phyloP scores from a whole-genome alignment of 164 flowering plant genomes.

The Vitis riparia region DNA sequence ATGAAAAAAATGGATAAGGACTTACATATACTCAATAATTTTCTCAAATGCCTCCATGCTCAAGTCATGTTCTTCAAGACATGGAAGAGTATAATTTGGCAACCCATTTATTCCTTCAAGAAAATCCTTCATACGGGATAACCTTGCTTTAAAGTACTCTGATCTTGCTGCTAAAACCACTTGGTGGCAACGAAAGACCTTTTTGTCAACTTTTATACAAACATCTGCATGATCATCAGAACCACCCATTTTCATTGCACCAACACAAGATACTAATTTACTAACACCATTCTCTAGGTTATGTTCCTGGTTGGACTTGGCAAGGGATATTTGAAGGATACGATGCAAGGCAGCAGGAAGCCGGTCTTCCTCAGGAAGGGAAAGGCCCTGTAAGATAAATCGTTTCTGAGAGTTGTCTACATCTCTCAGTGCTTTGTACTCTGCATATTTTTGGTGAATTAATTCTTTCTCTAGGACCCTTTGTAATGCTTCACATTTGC shows the following conservation, averaged over 20 bases:
- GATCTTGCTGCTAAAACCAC: slow-evolving; percentile 92
- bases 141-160: slow-evolving; percentile 87
- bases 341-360: slow-evolving; percentile 73
- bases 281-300: slow-evolving; percentile 27
- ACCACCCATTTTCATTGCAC: slow-evolving; percentile 29
- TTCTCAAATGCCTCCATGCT: slow-evolving; percentile 85
- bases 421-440: slow-evolving; percentile 78
- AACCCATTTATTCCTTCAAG: slow-evolving; percentile 54
- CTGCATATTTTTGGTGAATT: slow-evolving; percentile 78
- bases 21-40: slow-evolving; percentile 96
- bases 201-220: slow-evolving; percentile 65
- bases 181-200: slow-evolving; percentile 85
- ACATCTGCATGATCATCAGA: slow-evolving; percentile 85
- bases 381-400: slow-evolving; percentile 80
- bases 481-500: slow-evolving; percentile 75
- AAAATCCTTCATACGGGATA: slow-evolving; percentile 75
- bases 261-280: slow-evolving; percentile 25
- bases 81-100: slow-evolving; percentile 52
- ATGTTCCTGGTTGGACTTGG: slow-evolving; percentile 35
- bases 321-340: slow-evolving; percentile 62
- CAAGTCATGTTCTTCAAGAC: slow-evolving; percentile 84
- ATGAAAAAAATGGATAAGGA: not conserved
- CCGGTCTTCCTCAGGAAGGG: slow-evolving; percentile 87
- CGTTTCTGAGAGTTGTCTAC: slow-evolving; percentile 88
- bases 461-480: slow-evolving; percentile 75